Evolutionary conservation across 371 early-diverging fungal genomes (phyloP).

Genomic region (Mortierella sp.): DNA sequence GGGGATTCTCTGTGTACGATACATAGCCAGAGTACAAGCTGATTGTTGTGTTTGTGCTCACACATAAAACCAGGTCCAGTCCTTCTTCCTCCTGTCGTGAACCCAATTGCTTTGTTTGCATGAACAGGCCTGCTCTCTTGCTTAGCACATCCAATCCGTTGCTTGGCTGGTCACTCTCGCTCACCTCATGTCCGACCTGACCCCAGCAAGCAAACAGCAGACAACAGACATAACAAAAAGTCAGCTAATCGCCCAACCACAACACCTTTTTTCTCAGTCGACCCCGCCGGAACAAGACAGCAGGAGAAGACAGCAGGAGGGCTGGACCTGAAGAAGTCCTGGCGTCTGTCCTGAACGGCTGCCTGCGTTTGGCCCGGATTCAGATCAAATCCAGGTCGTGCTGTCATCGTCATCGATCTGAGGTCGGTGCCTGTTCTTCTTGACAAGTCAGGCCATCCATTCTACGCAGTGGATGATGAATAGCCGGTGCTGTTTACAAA

Average conservation of each 20-base stretch:
- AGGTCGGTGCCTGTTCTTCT: too few species aligned
- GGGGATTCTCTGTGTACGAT: not conserved
- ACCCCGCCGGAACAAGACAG: not conserved
- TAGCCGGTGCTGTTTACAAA: too few species aligned
- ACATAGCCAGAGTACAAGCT: not conserved
- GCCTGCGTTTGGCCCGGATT: not conserved
- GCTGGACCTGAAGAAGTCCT: not conserved
- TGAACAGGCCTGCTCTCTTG: constrained; percentile 12
- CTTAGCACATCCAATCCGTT: constrained; percentile 23
- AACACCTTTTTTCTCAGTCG: not conserved
- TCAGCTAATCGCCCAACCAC: not conserved
- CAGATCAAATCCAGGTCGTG: constrained; percentile 14
- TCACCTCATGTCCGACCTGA: not conserved
- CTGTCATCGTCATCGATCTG: not conserved
- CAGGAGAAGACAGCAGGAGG: not conserved
- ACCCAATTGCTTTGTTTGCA: not conserved
- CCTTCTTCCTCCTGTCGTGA: not conserved
- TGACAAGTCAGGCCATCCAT: too few species aligned
- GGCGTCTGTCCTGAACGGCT: not conserved
- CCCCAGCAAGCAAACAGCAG: not conserved
- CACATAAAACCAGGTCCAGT: too few species aligned
- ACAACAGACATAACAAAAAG: too few species aligned
- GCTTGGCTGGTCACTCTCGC: not conserved
- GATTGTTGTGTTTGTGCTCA: not conserved
- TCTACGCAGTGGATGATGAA: too few species aligned